These are phyloP conservation scores for Mycena leptocephala DNA, from an alignment of 768 basidiomycete genomes.

Conservation along the genomic window DNA sequence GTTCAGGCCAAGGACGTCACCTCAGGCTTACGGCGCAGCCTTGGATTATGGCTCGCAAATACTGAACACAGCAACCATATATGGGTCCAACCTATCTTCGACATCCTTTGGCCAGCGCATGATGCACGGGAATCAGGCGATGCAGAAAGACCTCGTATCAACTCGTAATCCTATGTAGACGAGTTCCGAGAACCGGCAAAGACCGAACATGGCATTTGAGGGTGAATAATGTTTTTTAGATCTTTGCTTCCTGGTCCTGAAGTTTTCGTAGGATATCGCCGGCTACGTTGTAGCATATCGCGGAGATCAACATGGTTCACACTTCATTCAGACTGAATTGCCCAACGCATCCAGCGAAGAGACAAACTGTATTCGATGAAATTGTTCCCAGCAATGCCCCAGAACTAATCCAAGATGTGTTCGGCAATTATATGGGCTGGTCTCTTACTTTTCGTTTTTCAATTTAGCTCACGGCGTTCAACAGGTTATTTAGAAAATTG, in stretches of 20 bases:
- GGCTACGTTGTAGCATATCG: conserved; percentile 94
- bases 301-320: conserved; percentile 95
- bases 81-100: conserved; percentile 54
- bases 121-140: conserved; percentile 65
- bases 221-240: conserved; percentile 57
- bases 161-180: conserved; percentile 80
- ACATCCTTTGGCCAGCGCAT: conserved; percentile 55
- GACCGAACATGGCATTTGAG: conserved; percentile 86
- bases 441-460: background rate
- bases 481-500: conserved; percentile 94
- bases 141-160: conserved; percentile 47
- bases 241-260: conserved; percentile 3
- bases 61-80: conserved; percentile 62
- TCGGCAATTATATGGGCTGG: conserved; percentile 91
- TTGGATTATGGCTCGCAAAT: conserved; percentile 67
- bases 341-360: conserved; percentile 84
- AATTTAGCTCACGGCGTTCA: conserved; percentile 19
- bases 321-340: conserved; percentile 94
- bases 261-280: conserved; percentile 83
- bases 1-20: conserved; percentile 62
- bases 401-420: conserved; percentile 91
- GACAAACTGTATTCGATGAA: conserved; percentile 87
- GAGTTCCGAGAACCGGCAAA: conserved; percentile 85
- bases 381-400: conserved; percentile 84
- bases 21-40: conserved; percentile 60